A percentile compares a stretch with the other conserved stretches of the same genome.
These are phyloP conservation scores for Epichloe gansuensis DNA, from an alignment of 2,329 filamentous ascomycete species.

Conservation along the genomic window DNA sequence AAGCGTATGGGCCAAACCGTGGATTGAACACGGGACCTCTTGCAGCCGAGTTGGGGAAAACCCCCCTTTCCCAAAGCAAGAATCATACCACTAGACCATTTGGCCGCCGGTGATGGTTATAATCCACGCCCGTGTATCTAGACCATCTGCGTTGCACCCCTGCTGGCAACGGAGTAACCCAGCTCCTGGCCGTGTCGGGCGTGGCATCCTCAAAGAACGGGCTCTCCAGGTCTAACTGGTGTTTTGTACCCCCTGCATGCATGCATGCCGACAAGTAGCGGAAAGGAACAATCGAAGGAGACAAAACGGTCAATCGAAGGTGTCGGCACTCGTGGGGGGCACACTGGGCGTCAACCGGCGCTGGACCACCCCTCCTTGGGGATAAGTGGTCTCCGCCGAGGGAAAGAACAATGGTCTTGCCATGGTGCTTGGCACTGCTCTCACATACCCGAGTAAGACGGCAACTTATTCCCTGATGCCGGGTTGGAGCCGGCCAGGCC, in stretches of 20 bases:
- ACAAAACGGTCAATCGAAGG: too few relatives aligned
- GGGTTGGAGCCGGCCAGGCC: conserved; percentile 30
- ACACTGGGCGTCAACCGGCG: conserved; percentile 30
- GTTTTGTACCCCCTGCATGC: too few relatives aligned
- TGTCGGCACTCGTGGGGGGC: conserved; percentile 31
- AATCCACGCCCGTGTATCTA: too few relatives aligned
- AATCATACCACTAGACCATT: conserved; percentile 24
- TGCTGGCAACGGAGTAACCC: neutral
- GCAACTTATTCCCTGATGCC: conserved; percentile 40
- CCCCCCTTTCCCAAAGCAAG: conserved; percentile 17
- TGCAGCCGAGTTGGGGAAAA: conserved; percentile 9
- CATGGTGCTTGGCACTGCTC: conserved; percentile 46
- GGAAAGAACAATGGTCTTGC: conserved; percentile 61
- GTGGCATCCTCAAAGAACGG: too few relatives aligned
- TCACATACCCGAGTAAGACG: conserved; percentile 46
- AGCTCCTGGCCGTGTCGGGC: too few relatives aligned
- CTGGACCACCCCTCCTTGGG: conserved; percentile 53
- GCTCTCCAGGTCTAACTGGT: too few relatives aligned
- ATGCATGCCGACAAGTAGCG: conserved; percentile 6
- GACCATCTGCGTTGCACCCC: neutral
- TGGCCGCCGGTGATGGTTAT: conserved; percentile 5
- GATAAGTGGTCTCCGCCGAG: conserved; percentile 58
- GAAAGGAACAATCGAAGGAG: conserved; percentile 44
- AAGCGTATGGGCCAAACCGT: conserved; percentile 13
- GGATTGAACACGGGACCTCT: conserved; percentile 24